Evolutionary conservation across 1,284 basidiomycete genomes (phyloP).

Genomic region (Taiwanofungus camphoratus): DNA sequence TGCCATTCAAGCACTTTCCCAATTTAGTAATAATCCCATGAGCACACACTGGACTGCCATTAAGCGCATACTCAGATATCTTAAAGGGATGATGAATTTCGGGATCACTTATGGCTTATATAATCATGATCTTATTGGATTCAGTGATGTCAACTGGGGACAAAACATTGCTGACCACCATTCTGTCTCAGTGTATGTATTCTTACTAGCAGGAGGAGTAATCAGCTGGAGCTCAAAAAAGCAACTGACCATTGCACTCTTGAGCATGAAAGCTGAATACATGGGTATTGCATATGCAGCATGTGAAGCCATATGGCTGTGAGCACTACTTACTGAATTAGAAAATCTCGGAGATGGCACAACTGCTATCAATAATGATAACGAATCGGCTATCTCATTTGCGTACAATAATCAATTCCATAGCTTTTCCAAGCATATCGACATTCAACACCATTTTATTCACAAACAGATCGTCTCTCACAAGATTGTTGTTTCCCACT

Average conservation of each 20-base stretch:
- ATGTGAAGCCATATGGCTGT: conserved; percentile 11
- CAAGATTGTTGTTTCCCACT: conserved; percentile 5
- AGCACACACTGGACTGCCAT: conserved; percentile 18
- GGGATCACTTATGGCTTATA: conserved; percentile 2
- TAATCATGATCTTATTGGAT: conserved; percentile 2
- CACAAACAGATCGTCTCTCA: conserved; percentile 8
- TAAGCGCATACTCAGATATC: conserved; percentile 15
- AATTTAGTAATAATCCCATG: conserved; percentile 7
- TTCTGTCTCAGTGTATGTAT: conserved; percentile 16
- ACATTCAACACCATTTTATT: conserved; percentile 11
- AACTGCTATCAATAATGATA: conserved; percentile 7
- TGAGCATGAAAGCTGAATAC: conserved; percentile 24
- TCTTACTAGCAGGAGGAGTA: conserved; percentile 17
- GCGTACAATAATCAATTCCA: conserved; percentile 11
- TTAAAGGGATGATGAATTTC: conserved; percentile 5
- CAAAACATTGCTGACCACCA: not conserved
- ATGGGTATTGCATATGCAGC: conserved; percentile 9
- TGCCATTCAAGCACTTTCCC: conserved; percentile 4
- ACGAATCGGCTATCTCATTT: conserved; percentile 12
- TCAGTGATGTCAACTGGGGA: conserved; percentile 1
- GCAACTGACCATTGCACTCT: conserved; percentile 20
- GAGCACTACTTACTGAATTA: conserved; percentile 9
- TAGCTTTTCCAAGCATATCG: conserved; percentile 13
- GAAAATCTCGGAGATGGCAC: not conserved
- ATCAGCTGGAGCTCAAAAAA: conserved; percentile 20